These are phyloP conservation scores for Cercospora janseana DNA, from an alignment of 2,329 filamentous ascomycete species.

Conservation along the genomic window DNA sequence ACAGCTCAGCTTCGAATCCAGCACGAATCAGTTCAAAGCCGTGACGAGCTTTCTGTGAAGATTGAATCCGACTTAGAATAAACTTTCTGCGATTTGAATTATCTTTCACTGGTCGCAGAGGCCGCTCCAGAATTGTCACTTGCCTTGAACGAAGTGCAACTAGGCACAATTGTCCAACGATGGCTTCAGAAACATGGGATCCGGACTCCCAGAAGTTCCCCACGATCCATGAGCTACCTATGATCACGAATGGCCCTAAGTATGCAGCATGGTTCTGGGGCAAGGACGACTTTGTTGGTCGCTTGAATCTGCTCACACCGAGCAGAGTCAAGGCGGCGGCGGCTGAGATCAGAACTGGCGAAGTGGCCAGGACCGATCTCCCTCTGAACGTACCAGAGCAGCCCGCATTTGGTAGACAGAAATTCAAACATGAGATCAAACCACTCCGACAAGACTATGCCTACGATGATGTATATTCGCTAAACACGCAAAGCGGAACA, in stretches of 20 bases:
- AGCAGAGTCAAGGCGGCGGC: slow-evolving; percentile 54
- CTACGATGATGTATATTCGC: slow-evolving; percentile 45
- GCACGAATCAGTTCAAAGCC: neutral
- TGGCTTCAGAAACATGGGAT: slow-evolving; percentile 36
- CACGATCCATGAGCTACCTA: slow-evolving; percentile 52
- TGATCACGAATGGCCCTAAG: slow-evolving; percentile 52
- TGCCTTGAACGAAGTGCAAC: too few relatives aligned
- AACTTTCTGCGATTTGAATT: too few relatives aligned
- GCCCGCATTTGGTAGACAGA: slow-evolving; percentile 54
- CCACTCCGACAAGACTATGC: slow-evolving; percentile 36
- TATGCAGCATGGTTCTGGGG: slow-evolving; percentile 63
- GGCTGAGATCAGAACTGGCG: slow-evolving; percentile 55
- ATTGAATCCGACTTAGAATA: too few relatives aligned
- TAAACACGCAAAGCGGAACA: slow-evolving; percentile 48
- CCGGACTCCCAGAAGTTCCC: slow-evolving; percentile 55
- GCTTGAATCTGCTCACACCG: slow-evolving; percentile 58
- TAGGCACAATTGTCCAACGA: neutral
- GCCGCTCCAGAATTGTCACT: too few relatives aligned
- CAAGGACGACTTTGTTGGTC: slow-evolving; percentile 53
- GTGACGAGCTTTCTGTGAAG: neutral
- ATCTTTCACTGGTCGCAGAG: too few relatives aligned
- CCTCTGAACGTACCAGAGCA: slow-evolving; percentile 54
- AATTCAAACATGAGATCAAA: slow-evolving; percentile 57
- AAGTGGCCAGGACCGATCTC: slow-evolving; percentile 56
- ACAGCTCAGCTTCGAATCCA: slow-evolving; percentile 5